Conservation (phyloP, 352 stramenopile genomes). For the Pseudoperonospora humuli region DNA sequence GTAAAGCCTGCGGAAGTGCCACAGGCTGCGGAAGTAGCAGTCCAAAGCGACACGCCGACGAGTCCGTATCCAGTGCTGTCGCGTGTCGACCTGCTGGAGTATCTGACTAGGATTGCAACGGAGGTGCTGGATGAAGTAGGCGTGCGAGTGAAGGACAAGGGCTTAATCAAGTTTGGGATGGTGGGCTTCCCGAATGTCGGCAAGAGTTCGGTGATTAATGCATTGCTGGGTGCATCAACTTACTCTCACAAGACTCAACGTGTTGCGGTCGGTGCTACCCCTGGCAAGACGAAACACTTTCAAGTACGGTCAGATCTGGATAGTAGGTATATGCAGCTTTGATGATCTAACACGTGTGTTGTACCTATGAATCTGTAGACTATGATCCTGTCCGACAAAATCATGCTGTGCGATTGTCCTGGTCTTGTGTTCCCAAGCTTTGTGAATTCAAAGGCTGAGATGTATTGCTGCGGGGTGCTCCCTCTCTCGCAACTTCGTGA, state of each 20-base stretch:
- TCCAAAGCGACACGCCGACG: not conserved
- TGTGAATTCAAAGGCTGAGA: constrained; percentile 96
- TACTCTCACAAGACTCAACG: constrained; percentile 92
- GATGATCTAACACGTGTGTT: constrained; percentile 1
- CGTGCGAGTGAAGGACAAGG: constrained; percentile 73
- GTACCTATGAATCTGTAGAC: constrained; percentile 57
- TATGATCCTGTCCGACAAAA: constrained; percentile 91
- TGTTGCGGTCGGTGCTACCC: constrained; percentile 95
- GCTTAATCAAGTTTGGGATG: constrained; percentile 93
- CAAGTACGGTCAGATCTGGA: constrained; percentile 50
- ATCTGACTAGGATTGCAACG: constrained; percentile 47
- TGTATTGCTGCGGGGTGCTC: constrained; percentile 98
- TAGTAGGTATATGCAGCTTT: not conserved
- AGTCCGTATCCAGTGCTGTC: constrained; percentile 57
- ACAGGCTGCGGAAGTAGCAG: not conserved
- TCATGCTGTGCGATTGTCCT: constrained; percentile 99
- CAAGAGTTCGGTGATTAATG: constrained; percentile 99
- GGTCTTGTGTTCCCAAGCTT: constrained; percentile 99
- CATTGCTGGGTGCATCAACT: constrained; percentile 93
- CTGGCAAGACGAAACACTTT: constrained; percentile 99
- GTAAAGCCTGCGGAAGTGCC: constrained; percentile 12
- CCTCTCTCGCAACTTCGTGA: constrained; percentile 98
- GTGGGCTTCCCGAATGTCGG: constrained; percentile 99
- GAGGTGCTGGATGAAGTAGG: constrained; percentile 51
- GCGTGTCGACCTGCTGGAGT: constrained; percentile 68